These are phyloP conservation scores for Lagenidium giganteum DNA, from an alignment of 352 stramenopile genomes.

Conservation along the genomic window DNA sequence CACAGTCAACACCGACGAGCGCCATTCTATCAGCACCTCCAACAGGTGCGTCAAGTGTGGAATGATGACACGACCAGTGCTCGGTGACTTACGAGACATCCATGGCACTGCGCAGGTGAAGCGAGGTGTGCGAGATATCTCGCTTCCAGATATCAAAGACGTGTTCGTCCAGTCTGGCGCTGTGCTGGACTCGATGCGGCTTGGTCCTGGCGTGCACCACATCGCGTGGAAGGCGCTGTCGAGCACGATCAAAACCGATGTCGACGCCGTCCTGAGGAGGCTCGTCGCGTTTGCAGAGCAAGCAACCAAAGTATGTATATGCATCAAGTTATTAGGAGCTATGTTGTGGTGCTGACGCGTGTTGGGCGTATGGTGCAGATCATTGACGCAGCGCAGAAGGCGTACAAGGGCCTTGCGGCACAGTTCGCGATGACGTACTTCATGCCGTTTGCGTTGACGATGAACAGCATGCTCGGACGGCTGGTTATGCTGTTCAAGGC, in stretches of 20 bases:
- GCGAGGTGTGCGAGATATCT: slow-evolving; percentile 44
- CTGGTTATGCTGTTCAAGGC: slow-evolving; percentile 55
- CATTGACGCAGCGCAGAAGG: slow-evolving; percentile 63
- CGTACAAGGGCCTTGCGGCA: slow-evolving; percentile 60
- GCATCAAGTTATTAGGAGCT: not conserved
- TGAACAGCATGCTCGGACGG: slow-evolving; percentile 73
- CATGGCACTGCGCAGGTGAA: slow-evolving; percentile 63
- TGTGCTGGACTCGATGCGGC: slow-evolving; percentile 41
- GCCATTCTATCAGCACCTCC: slow-evolving; percentile 77
- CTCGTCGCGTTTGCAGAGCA: slow-evolving; percentile 26
- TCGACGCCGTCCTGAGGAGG: slow-evolving; percentile 41
- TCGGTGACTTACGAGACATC: too few relatives aligned
- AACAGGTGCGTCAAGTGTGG: slow-evolving; percentile 28
- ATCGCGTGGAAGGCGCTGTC: slow-evolving; percentile 73
- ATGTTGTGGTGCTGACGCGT: not conserved
- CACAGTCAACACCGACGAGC: slow-evolving; percentile 81
- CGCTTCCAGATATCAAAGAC: slow-evolving; percentile 25
- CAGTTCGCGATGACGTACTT: slow-evolving; percentile 87
- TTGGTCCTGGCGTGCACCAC: slow-evolving; percentile 51
- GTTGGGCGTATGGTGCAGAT: slow-evolving; percentile 9
- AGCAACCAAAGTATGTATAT: slow-evolving; percentile 20
- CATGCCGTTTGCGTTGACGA: slow-evolving; percentile 76
- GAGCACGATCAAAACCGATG: slow-evolving; percentile 46
- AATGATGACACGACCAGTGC: too few relatives aligned
- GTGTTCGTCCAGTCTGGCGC: slow-evolving; percentile 30